Base-by-base conservation (phyloP, 768 basidiomycete genomes). In the Pulveroboletus ravenelii region DNA sequence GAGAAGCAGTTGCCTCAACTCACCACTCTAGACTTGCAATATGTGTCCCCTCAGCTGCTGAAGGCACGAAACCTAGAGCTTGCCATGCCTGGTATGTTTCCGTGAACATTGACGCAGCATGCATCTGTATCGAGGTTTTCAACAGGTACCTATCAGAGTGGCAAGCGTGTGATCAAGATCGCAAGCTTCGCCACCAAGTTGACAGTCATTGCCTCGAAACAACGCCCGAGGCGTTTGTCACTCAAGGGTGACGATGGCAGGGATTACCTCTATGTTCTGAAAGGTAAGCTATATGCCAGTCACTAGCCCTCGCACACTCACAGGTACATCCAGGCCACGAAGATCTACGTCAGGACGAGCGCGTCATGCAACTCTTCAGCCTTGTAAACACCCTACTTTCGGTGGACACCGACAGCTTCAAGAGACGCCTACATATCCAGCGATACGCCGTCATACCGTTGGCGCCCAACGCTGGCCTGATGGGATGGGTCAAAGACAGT, bases 281-380 rank as follows among this genome's bases (percentile, higher is more conserved):
- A 99, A 78, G 96, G 92, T 88, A 37, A 23, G 34, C 0, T 29
- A 13, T 31, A 2, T 25, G 15, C 29, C 15, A n/a, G 6, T 10
- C 17, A 6, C 25, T 27, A 4, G 15, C 4, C 31, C 9, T 15
- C 42, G 10, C 44, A 37, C 27, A 35, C 54, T 56, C 13, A 54
- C 38, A 23, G 9, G 10, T 27, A 48, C 17, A 29, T 39, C 41
- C 55, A 94, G 93, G 96, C 8, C 96, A 99, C 68, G 96, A 99
- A 72, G 96, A 99, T 73, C 77, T 99, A 45, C 93, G 96, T 36
- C 96, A 98, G 70, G 96, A 99, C 65, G 96, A 99, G 62, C 82
- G 96, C 54, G 96, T 98, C 49, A 98, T 98, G 95, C 96, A 99
- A 67, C 78, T 98, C 17, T 98, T 98, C 69, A 89, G 96, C 52